Percentiles rank a stretch among this genome's conserved stretches.
phyloP scores from a whole-genome alignment of 106 monocot genomes.

The Platanthera zijinensis region DNA sequence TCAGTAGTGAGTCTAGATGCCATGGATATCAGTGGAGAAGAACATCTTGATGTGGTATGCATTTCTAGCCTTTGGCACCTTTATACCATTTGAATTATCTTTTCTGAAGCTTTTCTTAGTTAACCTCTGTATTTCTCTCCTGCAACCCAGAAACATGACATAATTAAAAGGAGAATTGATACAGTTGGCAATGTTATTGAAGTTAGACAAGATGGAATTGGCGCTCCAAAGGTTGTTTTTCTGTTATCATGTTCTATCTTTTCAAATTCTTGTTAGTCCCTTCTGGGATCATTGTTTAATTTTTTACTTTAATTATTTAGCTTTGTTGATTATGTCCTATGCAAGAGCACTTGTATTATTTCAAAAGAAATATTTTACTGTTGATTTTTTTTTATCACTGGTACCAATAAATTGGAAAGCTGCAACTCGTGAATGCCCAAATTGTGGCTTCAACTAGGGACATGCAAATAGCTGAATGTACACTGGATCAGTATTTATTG shows the following conservation, averaged over 20 bases:
- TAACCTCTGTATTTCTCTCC: background rate
- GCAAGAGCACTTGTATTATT: background rate
- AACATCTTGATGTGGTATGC: constrained; percentile 93
- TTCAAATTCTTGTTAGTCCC: background rate
- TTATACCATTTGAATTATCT: background rate
- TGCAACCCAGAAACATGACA: constrained; percentile 68
- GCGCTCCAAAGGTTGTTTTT: constrained; percentile 61
- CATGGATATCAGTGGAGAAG: constrained; percentile 93
- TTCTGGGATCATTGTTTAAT: background rate
- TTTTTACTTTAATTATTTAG: background rate
- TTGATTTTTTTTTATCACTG: background rate
- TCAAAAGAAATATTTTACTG: background rate
- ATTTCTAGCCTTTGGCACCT: background rate
- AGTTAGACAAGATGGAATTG: constrained; percentile 83
- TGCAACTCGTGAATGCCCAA: background rate
- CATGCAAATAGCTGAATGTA: background rate
- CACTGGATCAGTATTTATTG: background rate
- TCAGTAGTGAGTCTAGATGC: constrained; percentile 86
- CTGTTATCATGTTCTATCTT: background rate
- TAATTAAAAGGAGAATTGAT: constrained; percentile 86
- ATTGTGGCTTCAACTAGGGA: background rate
- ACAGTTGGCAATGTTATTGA: constrained; percentile 74
- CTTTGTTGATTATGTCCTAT: background rate
- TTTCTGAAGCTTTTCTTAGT: background rate
- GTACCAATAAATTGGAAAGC: background rate